phyloP scores from a whole-genome alignment of 768 basidiomycete genomes.

The Termitomyces sp. region DNA sequence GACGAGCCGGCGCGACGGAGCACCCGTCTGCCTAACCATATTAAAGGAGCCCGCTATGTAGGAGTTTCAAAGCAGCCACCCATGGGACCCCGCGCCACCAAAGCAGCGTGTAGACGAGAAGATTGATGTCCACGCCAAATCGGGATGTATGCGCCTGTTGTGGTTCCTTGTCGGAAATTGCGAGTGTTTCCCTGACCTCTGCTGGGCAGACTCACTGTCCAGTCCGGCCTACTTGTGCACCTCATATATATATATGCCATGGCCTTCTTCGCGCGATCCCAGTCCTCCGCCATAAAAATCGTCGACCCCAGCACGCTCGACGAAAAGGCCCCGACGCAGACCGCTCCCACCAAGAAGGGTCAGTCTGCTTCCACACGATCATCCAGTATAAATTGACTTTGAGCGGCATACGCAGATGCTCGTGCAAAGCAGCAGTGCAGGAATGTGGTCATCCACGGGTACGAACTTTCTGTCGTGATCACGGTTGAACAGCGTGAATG shows the following conservation, averaged over 20 bases:
- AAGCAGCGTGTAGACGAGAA: background rate
- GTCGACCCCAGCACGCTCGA: constrained; percentile 51
- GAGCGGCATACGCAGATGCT: constrained; percentile 46
- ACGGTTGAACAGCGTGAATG: background rate
- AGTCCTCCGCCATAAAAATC: constrained; percentile 66
- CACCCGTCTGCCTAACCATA: too few relatives aligned
- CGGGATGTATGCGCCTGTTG: constrained; percentile 5
- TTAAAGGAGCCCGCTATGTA: too few relatives aligned
- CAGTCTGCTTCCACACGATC: constrained; percentile 19
- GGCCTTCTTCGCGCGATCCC: constrained; percentile 68
- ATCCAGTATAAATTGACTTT: constrained; percentile 1
- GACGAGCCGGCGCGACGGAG: background rate
- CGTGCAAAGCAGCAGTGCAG: constrained; percentile 69
- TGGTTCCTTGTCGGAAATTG: constrained; percentile 5
- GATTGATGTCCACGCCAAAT: background rate
- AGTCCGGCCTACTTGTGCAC: constrained; percentile 2
- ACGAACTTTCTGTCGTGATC: constrained; percentile 11
- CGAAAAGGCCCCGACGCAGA: constrained; percentile 26
- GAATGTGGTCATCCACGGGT: constrained; percentile 93
- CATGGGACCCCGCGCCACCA: background rate
- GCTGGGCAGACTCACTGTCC: constrained; percentile 16
- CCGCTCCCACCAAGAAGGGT: constrained; percentile 49
- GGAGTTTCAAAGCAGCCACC: background rate
- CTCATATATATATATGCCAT: constrained; percentile 26
- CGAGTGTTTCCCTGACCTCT: constrained; percentile 10